These are phyloP conservation scores for Russula griseocarnosa DNA, from an alignment of 768 basidiomycete genomes.

Conservation along the genomic window DNA sequence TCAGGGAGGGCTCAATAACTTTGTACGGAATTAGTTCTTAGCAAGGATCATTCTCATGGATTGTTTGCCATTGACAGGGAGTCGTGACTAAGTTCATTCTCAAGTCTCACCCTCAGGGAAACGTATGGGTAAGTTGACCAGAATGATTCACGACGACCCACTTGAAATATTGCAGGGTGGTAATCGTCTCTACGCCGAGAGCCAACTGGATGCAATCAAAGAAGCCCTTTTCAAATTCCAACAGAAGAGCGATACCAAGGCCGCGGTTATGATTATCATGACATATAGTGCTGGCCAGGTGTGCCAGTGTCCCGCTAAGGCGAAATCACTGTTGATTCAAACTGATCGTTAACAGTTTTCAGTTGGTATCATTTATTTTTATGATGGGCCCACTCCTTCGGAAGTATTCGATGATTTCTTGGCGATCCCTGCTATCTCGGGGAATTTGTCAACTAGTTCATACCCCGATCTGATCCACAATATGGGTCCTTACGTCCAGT, in stretches of 20 bases:
- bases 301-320: background rate
- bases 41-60: background rate
- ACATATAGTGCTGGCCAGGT: background rate
- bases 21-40: background rate
- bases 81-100: conserved; percentile 13
- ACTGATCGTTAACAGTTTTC: background rate
- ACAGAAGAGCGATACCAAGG: conserved; percentile 11
- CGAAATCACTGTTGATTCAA: too few relatives aligned
- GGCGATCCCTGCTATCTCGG: background rate
- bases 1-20: conserved; percentile 25
- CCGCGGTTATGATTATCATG: background rate
- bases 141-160: background rate
- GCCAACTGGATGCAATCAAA: background rate
- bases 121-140: conserved; percentile 31
- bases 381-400: conserved; percentile 25
- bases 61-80: background rate
- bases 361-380: conserved; percentile 5
- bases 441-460: background rate
- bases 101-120: conserved; percentile 26
- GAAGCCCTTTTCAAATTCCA: background rate
- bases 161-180: background rate
- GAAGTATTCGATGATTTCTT: conserved; percentile 29
- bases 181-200: background rate
- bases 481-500: too few relatives aligned
- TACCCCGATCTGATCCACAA: background rate